Evolutionary conservation across 2,329 filamentous ascomycete species (phyloP).

Genomic region (Clonostachys chloroleuca): DNA sequence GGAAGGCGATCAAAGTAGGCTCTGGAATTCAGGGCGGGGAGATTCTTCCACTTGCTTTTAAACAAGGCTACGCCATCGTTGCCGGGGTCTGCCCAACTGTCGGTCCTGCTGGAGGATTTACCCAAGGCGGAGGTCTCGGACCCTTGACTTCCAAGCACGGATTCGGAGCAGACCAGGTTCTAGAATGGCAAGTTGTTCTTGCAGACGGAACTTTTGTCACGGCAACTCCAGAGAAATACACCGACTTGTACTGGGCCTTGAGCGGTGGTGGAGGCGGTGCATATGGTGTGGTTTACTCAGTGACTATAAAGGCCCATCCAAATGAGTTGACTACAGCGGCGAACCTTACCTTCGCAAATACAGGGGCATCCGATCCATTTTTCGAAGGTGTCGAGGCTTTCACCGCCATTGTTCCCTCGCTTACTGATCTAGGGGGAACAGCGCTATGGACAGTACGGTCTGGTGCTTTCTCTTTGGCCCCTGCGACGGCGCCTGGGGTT

Average conservation of each 20-base stretch:
- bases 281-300: slow-evolving; percentile 44
- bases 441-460: neutral
- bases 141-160: slow-evolving; percentile 39
- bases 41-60: slow-evolving; percentile 35
- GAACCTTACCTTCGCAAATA: slow-evolving; percentile 29
- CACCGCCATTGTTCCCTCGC: too few species aligned
- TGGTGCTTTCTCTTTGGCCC: too few species aligned
- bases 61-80: slow-evolving; percentile 32
- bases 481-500: too few species aligned
- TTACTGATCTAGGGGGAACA: too few species aligned
- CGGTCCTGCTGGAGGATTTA: slow-evolving; percentile 49
- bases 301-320: slow-evolving; percentile 39
- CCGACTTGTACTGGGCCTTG: slow-evolving; percentile 53
- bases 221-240: slow-evolving; percentile 33
- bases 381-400: too few species aligned
- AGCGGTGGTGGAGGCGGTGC: slow-evolving; percentile 46
- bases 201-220: slow-evolving; percentile 30
- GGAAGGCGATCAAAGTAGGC: slow-evolving; percentile 44
- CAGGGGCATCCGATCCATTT: slow-evolving; percentile 21
- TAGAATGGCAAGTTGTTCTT: slow-evolving; percentile 44
- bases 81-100: slow-evolving; percentile 44
- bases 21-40: slow-evolving; percentile 47
- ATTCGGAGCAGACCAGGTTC: slow-evolving; percentile 45
- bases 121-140: slow-evolving; percentile 50
- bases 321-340: too few species aligned